Evolutionary conservation across 148 eudicot genomes (phyloP).

Genomic region (Gaultheria prostrata): DNA sequence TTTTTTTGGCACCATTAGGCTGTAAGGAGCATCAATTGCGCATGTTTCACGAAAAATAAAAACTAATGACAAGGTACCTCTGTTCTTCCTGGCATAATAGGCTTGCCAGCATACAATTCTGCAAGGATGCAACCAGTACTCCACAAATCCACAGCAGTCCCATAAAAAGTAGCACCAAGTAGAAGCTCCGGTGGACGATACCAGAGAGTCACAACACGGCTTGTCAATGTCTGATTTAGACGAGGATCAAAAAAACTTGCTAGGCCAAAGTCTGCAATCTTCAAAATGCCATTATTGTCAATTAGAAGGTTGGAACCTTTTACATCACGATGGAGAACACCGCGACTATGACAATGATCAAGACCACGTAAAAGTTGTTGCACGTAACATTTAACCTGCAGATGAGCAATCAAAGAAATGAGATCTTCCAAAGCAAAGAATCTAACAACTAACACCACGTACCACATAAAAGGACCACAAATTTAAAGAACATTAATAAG

Average conservation of each 20-base stretch:
- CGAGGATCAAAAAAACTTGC: conserved; percentile 70
- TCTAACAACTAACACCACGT: not conserved
- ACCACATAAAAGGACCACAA: not conserved
- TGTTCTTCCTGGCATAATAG: conserved; percentile 88
- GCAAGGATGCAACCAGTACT: conserved; percentile 89
- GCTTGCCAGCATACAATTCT: conserved; percentile 80
- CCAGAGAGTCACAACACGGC: conserved; percentile 94
- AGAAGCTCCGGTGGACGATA: conserved; percentile 87
- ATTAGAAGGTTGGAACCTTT: conserved; percentile 84
- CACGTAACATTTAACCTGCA: conserved; percentile 86
- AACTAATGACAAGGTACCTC: conserved; percentile 46
- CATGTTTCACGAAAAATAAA: conserved; percentile 3
- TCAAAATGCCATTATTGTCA: conserved; percentile 70
- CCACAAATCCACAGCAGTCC: conserved; percentile 82
- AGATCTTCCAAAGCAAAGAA: not conserved
- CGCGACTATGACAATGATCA: conserved; percentile 76
- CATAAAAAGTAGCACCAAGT: conserved; percentile 79
- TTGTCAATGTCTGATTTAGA: conserved; percentile 63
- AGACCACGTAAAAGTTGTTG: conserved; percentile 79
- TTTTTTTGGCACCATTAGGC: conserved; percentile 5
- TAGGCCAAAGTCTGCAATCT: conserved; percentile 87
- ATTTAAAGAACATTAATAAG: not conserved
- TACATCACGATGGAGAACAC: conserved; percentile 75
- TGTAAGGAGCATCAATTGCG: conserved; percentile 1
- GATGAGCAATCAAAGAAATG: conserved; percentile 6